phyloP scores from a whole-genome alignment of 2,329 filamentous ascomycete species.

The Teratosphaeriaceae sp. region DNA sequence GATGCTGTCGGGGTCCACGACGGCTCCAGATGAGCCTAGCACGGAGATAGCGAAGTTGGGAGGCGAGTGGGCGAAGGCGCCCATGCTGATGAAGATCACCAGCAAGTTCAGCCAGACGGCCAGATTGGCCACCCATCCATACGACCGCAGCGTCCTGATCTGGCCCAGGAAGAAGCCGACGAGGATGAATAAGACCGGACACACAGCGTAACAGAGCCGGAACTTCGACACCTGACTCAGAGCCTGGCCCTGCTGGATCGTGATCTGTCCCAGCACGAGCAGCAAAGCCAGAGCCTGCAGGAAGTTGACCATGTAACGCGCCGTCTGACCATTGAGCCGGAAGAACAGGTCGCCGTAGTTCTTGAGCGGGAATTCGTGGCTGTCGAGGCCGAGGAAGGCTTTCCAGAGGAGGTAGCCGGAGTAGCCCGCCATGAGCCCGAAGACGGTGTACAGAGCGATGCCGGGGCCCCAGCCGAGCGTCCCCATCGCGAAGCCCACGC shows the following conservation, averaged over 20 bases:
- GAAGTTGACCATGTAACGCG: constrained; percentile 33
- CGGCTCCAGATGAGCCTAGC: constrained; percentile 15
- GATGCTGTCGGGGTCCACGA: constrained; percentile 32
- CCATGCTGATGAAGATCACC: constrained; percentile 44
- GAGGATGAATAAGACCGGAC: constrained; percentile 42
- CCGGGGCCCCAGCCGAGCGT: constrained; percentile 31
- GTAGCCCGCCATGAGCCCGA: constrained; percentile 28
- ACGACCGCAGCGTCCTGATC: constrained; percentile 49
- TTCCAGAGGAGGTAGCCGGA: constrained; percentile 23
- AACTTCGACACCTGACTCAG: constrained; percentile 46
- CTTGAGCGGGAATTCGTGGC: constrained; percentile 33
- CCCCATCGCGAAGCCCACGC: constrained; percentile 22
- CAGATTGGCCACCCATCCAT: constrained; percentile 50
- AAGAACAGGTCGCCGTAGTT: constrained; percentile 39
- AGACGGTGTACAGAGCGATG: constrained; percentile 32
- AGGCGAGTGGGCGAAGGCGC: constrained; percentile 45
- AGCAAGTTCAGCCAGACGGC: constrained; percentile 51
- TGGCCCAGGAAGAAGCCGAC: constrained; percentile 49
- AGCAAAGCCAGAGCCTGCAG: constrained; percentile 37
- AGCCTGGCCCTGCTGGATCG: constrained; percentile 48
- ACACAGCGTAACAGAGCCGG: constrained; percentile 44
- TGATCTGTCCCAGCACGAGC: constrained; percentile 46
- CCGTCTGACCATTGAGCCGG: constrained; percentile 32
- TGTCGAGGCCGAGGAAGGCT: constrained; percentile 36
- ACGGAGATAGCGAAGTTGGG: constrained; percentile 35